Base-by-base conservation (phyloP, 2,329 filamentous ascomycete species). In the Phoma sp. region DNA sequence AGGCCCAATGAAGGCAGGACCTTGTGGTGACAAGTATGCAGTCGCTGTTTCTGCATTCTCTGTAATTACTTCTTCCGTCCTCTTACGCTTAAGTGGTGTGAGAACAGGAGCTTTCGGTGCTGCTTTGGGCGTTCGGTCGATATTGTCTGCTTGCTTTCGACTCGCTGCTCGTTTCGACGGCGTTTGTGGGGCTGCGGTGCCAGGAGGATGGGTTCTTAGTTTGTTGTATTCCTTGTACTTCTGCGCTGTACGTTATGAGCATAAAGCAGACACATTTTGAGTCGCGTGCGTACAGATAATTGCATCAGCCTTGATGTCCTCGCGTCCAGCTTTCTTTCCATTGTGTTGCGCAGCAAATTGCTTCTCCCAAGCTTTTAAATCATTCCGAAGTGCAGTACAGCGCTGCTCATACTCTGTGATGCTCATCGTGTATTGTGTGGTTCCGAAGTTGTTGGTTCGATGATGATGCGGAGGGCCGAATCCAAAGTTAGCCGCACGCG, bases 381-480 rank as follows among this genome's bases (percentile, higher is more conserved):
- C 86, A 33, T 79, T 76, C n/a, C 88, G 83, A n/a, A 92, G 77
- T 95, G 79, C 88, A 93, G 82, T 97, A 91, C 77, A 99, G 95
- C 66, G 95, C 86, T 73, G 57, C 42, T 73, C 65, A 11, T 67
- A 38, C 5, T 69, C 66, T 27, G 62, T 54, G 50, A 60, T 61
- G 54, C 62, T 66, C 69, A 73, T 74, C 41, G 56, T 61, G 55
- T 25, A 46, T 42, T 57, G 41, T 56, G 50, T 61, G 49, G 50
- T 54, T 37, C 44, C 23, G 30, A 47, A 44, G 32, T 23, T 30
- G 35, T 47, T 43, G 53, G 49, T 30, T 38, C 32, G 32, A 56
- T 49, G 48, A 47, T 47, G 55, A 45, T 44, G 47, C 37, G 48
- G 51, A 61, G 62, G 50, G 59, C 55, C 61, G 39, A 33, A 52